Evolutionary conservation across 495 filamentous ascomycete genomes (phyloP).

Genomic region (Aspergillus ostianus): DNA sequence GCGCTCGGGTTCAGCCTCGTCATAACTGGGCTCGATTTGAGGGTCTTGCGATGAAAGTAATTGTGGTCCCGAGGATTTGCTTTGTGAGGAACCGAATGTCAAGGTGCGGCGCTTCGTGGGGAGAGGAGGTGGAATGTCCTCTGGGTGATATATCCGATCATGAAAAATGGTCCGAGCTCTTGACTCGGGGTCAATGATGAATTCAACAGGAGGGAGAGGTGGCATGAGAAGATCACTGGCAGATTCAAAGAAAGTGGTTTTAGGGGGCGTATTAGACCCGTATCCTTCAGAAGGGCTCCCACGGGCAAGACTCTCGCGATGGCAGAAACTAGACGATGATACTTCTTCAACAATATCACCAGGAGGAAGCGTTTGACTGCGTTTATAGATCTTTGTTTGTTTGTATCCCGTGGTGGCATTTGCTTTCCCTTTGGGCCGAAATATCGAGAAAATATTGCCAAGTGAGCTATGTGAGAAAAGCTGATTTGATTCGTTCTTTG

Average conservation of each 20-base stretch:
- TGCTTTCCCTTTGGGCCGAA: conserved; percentile 40
- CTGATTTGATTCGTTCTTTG: conserved; percentile 15
- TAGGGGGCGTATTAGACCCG: conserved; percentile 68
- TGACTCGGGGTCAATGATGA: conserved; percentile 74
- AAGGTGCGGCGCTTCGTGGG: conserved; percentile 55
- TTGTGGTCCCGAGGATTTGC: conserved; percentile 28
- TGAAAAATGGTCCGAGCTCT: conserved; percentile 95
- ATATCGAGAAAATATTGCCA: conserved; percentile 63
- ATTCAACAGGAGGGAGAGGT: conserved; percentile 75
- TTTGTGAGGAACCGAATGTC: conserved; percentile 41
- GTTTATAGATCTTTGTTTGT: conserved; percentile 69
- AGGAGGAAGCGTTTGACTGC: conserved; percentile 67
- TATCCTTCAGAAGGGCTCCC: conserved; percentile 47
- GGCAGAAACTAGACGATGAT: conserved; percentile 16
- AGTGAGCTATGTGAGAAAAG: conserved; percentile 47
- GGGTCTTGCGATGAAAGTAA: conserved; percentile 15
- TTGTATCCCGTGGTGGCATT: conserved; percentile 40
- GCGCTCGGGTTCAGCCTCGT: conserved; percentile 29
- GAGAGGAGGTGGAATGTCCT: conserved; percentile 84
- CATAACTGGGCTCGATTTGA: conserved; percentile 13
- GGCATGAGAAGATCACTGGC: conserved; percentile 90
- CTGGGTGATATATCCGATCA: conserved; percentile 89
- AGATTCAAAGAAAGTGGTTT: conserved; percentile 91
- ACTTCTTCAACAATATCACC: conserved; percentile 36
- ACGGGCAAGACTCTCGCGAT: conserved; percentile 33